A percentile compares a stretch with the other conserved stretches of the same genome.
Evolutionary conservation across 2,329 filamentous ascomycete genomes (phyloP).

Genomic region (Trichoderma aggressivum): DNA sequence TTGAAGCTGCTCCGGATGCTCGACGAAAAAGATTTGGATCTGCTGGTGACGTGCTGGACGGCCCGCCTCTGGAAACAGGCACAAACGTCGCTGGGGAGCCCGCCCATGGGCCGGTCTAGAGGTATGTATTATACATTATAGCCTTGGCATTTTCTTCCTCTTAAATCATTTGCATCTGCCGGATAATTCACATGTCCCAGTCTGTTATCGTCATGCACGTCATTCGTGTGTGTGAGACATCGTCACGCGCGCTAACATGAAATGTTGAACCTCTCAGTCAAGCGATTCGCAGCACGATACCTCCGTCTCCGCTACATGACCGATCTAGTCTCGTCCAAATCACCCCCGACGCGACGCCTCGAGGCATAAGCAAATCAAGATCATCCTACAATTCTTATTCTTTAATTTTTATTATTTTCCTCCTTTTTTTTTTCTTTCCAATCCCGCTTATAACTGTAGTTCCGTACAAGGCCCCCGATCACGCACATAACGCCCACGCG

Average conservation of each 20-base stretch:
- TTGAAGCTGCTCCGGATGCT: slow-evolving; percentile 11
- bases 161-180: background rate
- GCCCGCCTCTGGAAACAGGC: slow-evolving; percentile 13
- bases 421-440: background rate
- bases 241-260: slow-evolving; percentile 3
- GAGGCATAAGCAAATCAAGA: background rate
- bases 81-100: background rate
- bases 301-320: slow-evolving; percentile 15
- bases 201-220: slow-evolving; percentile 2
- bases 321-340: slow-evolving; percentile 9
- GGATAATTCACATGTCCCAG: background rate
- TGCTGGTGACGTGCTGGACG: slow-evolving; percentile 13
- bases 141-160: too few species aligned
- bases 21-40: slow-evolving; percentile 12
- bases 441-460: background rate
- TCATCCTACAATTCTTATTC: background rate
- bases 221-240: background rate
- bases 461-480: background rate
- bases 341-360: slow-evolving; percentile 9
- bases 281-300: slow-evolving; percentile 15
- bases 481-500: background rate
- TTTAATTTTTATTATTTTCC: background rate
- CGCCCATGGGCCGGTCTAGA: background rate
- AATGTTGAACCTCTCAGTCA: background rate
- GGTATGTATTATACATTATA: too few species aligned